A percentile compares a stretch with the other conserved stretches of the same genome.
Evolutionary conservation across 169 alveolate genomes (phyloP).

Genomic region (Eimeria falciformis): DNA sequence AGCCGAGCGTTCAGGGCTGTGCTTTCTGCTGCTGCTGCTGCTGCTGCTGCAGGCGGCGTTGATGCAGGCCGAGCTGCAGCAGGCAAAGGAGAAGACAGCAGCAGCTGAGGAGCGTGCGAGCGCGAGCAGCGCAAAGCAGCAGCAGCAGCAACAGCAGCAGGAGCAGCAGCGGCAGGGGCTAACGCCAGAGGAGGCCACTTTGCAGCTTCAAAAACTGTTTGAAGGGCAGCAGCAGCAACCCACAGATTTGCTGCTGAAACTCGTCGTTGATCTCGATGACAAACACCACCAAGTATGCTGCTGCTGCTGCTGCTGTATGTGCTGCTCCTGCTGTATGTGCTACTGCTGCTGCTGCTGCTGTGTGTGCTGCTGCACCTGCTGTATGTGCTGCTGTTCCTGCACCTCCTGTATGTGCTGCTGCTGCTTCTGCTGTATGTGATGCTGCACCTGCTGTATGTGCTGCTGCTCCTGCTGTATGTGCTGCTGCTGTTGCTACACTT

Average conservation of each 20-base stretch:
- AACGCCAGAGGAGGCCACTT: background rate
- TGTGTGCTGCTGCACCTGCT: constrained; percentile 19
- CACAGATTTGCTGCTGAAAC: background rate
- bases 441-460: background rate
- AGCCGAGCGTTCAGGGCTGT: background rate
- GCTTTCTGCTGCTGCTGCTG: constrained; percentile 18
- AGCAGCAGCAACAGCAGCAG: constrained; percentile 30
- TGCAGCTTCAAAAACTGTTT: background rate
- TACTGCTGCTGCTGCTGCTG: constrained; percentile 11
- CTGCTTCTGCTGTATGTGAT: background rate
- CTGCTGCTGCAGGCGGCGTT: background rate
- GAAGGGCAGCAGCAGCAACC: constrained; percentile 29
- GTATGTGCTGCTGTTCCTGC: background rate
- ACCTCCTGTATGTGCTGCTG: constrained; percentile 32
- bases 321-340: constrained; percentile 13
- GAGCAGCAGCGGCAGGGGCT: constrained; percentile 5
- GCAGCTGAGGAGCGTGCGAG: constrained; percentile 16
- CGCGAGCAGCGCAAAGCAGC: background rate
- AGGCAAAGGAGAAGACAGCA: background rate
- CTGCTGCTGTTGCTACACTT: background rate
- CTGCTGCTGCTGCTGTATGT: constrained; percentile 8
- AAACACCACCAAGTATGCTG: constrained; percentile 16
- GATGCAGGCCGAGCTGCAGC: background rate
- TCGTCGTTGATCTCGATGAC: constrained; percentile 6
- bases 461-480: background rate